Evolutionary conservation across 73 alveolate genomes (phyloP).

Genomic region (Urostyla sp.): DNA sequence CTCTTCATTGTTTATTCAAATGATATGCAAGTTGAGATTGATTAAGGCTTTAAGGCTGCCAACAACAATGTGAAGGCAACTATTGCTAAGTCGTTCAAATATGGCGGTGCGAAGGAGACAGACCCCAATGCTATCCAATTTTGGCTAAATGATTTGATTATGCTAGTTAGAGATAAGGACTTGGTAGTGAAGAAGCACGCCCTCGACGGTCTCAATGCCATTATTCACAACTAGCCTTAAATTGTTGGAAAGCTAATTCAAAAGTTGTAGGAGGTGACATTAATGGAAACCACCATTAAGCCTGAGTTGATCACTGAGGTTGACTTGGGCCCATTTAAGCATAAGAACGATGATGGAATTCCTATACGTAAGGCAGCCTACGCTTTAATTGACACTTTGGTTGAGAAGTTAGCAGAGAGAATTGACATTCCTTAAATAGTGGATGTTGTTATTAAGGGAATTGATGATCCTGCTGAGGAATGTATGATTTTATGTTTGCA

Average conservation of each 20-base stretch:
- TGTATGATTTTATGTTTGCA: constrained; percentile 68
- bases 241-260: constrained; percentile 57
- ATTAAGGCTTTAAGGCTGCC: constrained; percentile 24
- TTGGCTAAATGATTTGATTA: constrained; percentile 44
- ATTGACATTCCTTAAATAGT: constrained; percentile 49
- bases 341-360: constrained; percentile 87
- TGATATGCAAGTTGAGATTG: constrained; percentile 60
- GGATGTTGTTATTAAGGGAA: constrained; percentile 71
- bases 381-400: constrained; percentile 70
- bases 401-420: constrained; percentile 74
- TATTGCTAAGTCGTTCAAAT: constrained; percentile 69
- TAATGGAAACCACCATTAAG: constrained; percentile 59
- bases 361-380: constrained; percentile 87
- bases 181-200: constrained; percentile 70
- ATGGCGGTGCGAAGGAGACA: constrained; percentile 61
- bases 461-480: constrained; percentile 81
- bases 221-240: constrained; percentile 71
- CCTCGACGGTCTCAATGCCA: constrained; percentile 74
- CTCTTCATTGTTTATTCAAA: constrained; percentile 72
- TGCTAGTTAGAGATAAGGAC: constrained; percentile 56
- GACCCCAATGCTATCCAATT: constrained; percentile 53
- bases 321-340: constrained; percentile 91
- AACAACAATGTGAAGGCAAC: constrained; percentile 62
- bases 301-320: constrained; percentile 87
- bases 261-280: constrained; percentile 24